phyloP scores from a whole-genome alignment of 345 rosid genomes.

The Dipteronia dyeriana region DNA sequence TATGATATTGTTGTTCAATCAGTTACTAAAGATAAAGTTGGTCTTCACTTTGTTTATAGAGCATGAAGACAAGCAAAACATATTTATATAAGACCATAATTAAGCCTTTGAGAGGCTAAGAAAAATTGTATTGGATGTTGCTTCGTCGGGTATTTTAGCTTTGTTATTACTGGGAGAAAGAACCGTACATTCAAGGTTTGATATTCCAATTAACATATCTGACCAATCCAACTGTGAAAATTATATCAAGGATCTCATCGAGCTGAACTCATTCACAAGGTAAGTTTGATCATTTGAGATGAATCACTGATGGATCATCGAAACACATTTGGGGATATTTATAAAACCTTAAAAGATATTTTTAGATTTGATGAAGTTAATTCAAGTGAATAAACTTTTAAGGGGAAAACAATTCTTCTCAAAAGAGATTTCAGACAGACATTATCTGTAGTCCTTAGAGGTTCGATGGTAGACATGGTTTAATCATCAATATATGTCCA shows the following conservation, averaged over 20 bases:
- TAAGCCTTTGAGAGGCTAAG: background rate
- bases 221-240: background rate
- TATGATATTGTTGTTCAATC: background rate
- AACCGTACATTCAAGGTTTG: background rate
- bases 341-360: background rate
- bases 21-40: no score
- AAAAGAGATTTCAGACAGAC: background rate
- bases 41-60: no score
- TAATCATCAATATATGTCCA: background rate
- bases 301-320: background rate
- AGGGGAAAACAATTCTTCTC: background rate
- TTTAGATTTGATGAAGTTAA: background rate
- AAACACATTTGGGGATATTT: background rate
- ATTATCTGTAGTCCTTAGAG: background rate
- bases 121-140: background rate
- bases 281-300: background rate
- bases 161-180: background rate
- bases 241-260: background rate
- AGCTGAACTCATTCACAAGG: background rate
- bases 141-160: background rate
- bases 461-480: background rate
- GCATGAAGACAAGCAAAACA: background rate
- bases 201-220: background rate
- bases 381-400: background rate
- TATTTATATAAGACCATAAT: no score